Percentiles rank a stretch among this genome's conserved stretches.
Conservation (phyloP, 1,139 yeast genomes). For the Hansenula sp. region DNA sequence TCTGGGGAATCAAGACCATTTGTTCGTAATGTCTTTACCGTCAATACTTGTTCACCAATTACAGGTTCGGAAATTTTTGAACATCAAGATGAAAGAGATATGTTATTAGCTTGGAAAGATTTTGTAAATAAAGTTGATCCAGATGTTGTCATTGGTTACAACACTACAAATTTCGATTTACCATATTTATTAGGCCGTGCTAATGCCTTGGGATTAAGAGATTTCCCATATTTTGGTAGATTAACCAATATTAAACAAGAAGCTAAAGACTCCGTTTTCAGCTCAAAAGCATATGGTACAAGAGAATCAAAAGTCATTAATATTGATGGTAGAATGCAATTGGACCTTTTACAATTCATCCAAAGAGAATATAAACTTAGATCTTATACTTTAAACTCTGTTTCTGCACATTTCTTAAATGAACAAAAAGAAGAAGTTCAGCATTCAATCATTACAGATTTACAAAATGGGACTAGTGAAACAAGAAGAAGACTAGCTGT, state of each 20-base stretch:
- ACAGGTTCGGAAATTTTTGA: constrained; percentile 90
- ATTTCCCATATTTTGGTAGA: constrained; percentile 88
- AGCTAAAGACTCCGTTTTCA: constrained; percentile 74
- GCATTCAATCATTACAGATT: constrained; percentile 90
- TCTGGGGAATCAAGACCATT: constrained; percentile 87
- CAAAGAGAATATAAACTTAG: constrained; percentile 94
- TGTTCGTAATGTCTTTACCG: constrained; percentile 90
- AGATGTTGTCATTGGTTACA: constrained; percentile 95
- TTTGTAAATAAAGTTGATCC: constrained; percentile 85
- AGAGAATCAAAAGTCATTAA: constrained; percentile 89
- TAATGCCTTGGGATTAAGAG: constrained; percentile 54
- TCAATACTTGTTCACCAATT: constrained; percentile 85
- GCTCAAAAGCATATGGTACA: constrained; percentile 95
- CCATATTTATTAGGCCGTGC: constrained; percentile 93
- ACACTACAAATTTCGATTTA: constrained; percentile 89
- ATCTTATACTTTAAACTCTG: constrained; percentile 92
- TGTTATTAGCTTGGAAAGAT: constrained; percentile 82
- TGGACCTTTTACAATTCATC: constrained; percentile 87
- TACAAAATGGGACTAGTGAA: constrained; percentile 89
- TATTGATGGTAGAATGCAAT: constrained; percentile 93
- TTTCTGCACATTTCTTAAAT: constrained; percentile 87
- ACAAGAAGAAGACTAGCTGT: constrained; percentile 95
- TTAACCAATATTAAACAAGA: constrained; percentile 65
- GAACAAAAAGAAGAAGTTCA: constrained; percentile 99
- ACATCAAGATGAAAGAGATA: constrained; percentile 68